Percentiles rank a stretch among this genome's conserved stretches.
Evolutionary conservation across 2,329 filamentous ascomycete species (phyloP).

Genomic region (Penicillium sp.): DNA sequence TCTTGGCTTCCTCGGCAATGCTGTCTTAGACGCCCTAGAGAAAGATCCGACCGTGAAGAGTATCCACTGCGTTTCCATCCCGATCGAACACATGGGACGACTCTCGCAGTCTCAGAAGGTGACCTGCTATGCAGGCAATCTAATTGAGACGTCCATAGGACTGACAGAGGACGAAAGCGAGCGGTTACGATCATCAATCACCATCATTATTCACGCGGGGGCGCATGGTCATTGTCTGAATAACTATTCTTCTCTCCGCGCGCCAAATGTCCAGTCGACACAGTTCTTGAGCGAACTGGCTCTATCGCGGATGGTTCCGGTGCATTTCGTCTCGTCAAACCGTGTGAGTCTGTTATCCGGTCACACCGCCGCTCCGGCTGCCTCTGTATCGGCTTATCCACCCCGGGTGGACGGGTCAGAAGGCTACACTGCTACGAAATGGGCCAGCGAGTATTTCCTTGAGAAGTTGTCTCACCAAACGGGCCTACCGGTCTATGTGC

Average conservation of each 20-base stretch:
- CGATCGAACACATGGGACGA: background rate
- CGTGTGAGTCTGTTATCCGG: background rate
- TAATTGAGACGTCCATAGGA: slow-evolving; percentile 39
- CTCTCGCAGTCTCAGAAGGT: slow-evolving; percentile 30
- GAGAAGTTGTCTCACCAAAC: background rate
- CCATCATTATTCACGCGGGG: slow-evolving; percentile 57
- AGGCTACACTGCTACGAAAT: slow-evolving; percentile 2
- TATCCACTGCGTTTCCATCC: slow-evolving; percentile 48
- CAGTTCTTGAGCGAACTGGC: slow-evolving; percentile 22
- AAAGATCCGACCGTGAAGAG: slow-evolving; percentile 29
- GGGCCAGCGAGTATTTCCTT: slow-evolving; percentile 2
- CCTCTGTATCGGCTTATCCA: background rate
- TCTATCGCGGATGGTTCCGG: background rate
- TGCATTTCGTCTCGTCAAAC: background rate
- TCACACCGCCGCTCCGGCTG: background rate
- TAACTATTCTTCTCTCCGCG: slow-evolving; percentile 27
- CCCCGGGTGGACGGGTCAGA: background rate
- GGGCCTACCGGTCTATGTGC: background rate
- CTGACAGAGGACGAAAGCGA: slow-evolving; percentile 34
- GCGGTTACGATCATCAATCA: slow-evolving; percentile 32
- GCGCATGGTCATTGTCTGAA: slow-evolving; percentile 35
- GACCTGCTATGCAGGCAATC: slow-evolving; percentile 38
- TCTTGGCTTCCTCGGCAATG: slow-evolving; percentile 40
- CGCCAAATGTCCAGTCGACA: slow-evolving; percentile 29
- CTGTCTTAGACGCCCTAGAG: slow-evolving; percentile 42